Evolutionary conservation across 495 filamentous ascomycete species (phyloP).

Genomic region (Xeromyces bisporus): DNA sequence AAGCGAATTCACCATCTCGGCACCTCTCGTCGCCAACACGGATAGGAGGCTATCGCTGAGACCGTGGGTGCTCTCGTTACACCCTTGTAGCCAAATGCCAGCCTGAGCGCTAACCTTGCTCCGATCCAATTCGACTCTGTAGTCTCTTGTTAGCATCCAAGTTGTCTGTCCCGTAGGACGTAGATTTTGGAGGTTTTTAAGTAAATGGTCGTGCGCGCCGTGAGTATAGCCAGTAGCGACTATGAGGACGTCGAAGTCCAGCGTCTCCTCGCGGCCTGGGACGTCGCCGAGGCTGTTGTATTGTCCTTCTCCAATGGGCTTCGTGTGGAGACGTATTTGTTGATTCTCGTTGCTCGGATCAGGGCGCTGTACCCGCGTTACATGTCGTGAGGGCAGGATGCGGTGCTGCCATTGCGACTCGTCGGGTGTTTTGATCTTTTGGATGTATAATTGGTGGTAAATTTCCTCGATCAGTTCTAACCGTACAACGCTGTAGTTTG

Average conservation of each 20-base stretch:
- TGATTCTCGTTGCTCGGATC: slow-evolving; percentile 21
- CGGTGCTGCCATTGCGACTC: slow-evolving; percentile 63
- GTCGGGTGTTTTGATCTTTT: slow-evolving; percentile 52
- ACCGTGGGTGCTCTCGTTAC: slow-evolving; percentile 84
- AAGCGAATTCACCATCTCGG: slow-evolving; percentile 61
- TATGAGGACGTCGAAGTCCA: slow-evolving; percentile 68
- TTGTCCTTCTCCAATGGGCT: too few species aligned
- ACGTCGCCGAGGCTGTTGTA: slow-evolving; percentile 10
- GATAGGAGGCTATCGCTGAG: slow-evolving; percentile 67
- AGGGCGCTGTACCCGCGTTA: slow-evolving; percentile 40
- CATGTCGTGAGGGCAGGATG: slow-evolving; percentile 49
- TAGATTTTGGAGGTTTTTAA: slow-evolving; percentile 44
- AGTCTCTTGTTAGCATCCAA: slow-evolving; percentile 41
- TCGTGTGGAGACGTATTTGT: slow-evolving; percentile 22
- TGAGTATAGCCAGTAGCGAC: slow-evolving; percentile 77
- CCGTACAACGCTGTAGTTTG: slow-evolving; percentile 90
- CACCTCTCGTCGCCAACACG: slow-evolving; percentile 56
- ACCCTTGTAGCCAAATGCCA: slow-evolving; percentile 88
- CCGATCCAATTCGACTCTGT: slow-evolving; percentile 49
- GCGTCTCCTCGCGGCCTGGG: slow-evolving; percentile 34
- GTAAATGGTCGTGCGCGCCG: slow-evolving; percentile 61
- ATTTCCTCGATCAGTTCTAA: slow-evolving; percentile 73
- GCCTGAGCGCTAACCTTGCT: slow-evolving; percentile 43
- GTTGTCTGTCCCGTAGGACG: slow-evolving; percentile 33
- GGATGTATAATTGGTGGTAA: slow-evolving; percentile 70